These are phyloP conservation scores for Hyphopichia homilentoma DNA, from an alignment of 805 yeast species.

Conservation along the genomic window DNA sequence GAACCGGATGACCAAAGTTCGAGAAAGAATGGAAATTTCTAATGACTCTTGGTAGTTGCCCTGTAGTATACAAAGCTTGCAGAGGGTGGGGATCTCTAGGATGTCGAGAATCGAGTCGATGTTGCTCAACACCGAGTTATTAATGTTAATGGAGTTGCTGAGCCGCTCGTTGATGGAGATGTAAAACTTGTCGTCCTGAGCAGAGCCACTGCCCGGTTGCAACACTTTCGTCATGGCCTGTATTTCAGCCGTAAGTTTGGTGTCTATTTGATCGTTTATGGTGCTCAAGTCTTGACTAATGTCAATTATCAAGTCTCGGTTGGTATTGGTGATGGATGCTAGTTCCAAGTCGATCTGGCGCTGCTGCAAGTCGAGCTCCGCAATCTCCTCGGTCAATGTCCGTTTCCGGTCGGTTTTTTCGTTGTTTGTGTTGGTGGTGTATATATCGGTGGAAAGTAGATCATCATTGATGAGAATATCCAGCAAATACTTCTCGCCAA, in stretches of 20 bases:
- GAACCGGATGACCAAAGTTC: conserved; percentile 65
- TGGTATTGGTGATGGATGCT: conserved; percentile 33
- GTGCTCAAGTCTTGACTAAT: conserved; percentile 29
- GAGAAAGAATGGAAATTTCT: conserved; percentile 72
- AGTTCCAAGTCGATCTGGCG: conserved; percentile 45
- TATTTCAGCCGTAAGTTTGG: conserved; percentile 10
- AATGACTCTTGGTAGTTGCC: conserved; percentile 90
- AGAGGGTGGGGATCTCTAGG: conserved; percentile 77
- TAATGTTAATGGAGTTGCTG: conserved; percentile 15
- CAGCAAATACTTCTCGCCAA: conserved; percentile 29
- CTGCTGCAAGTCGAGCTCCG: conserved; percentile 62
- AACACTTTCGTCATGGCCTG: conserved; percentile 4
- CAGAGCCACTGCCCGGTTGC: not conserved
- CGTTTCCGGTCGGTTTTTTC: conserved; percentile 9
- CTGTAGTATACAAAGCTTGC: conserved; percentile 76
- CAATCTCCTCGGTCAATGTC: conserved; percentile 64
- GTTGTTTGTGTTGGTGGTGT: conserved; percentile 34
- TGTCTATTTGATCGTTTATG: conserved; percentile 21
- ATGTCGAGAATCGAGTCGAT: conserved; percentile 73
- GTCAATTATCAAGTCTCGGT: conserved; percentile 46
- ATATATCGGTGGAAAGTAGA: conserved; percentile 39
- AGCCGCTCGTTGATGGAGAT: conserved; percentile 20
- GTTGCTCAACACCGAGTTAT: conserved; percentile 47
- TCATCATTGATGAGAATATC: conserved; percentile 48
- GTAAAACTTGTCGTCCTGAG: conserved; percentile 9